Evolutionary conservation across 768 basidiomycete genomes (phyloP).

Genomic region (Leccinum pellstonianum): DNA sequence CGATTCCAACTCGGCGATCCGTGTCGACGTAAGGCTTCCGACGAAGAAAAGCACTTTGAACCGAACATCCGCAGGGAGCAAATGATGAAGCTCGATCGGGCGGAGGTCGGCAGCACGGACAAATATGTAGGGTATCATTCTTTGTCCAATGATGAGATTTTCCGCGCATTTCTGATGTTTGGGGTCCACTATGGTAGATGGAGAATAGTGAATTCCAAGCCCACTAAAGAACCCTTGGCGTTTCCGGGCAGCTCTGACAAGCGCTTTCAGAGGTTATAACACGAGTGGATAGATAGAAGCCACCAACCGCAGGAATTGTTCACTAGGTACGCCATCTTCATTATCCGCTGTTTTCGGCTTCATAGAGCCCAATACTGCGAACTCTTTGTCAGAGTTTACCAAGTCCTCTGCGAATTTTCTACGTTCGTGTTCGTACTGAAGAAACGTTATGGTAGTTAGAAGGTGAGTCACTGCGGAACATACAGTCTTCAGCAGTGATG

Average conservation of each 20-base stretch:
- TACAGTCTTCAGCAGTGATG: neutral
- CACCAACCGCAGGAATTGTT: neutral
- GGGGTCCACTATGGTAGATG: neutral
- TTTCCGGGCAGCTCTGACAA: neutral
- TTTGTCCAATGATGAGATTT: neutral
- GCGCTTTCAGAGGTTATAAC: neutral
- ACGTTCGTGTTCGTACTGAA: neutral
- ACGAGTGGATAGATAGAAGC: neutral
- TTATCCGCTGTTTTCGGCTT: neutral
- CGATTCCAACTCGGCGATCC: neutral
- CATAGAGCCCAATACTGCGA: neutral
- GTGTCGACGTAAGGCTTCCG: neutral
- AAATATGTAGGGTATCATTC: neutral
- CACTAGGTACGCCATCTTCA: neutral
- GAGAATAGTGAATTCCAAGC: neutral
- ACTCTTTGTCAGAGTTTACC: neutral
- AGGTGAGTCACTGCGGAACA: slow-evolving; percentile 6
- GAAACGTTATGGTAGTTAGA: neutral
- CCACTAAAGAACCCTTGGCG: neutral
- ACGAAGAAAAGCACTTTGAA: neutral
- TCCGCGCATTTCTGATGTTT: neutral
- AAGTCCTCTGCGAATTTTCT: neutral
- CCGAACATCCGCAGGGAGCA: neutral
- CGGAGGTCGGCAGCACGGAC: neutral
- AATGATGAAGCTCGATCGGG: neutral